Evolutionary conservation across 2,329 filamentous ascomycete genomes (phyloP).

Genomic region (Periglandula ipomoeae): DNA sequence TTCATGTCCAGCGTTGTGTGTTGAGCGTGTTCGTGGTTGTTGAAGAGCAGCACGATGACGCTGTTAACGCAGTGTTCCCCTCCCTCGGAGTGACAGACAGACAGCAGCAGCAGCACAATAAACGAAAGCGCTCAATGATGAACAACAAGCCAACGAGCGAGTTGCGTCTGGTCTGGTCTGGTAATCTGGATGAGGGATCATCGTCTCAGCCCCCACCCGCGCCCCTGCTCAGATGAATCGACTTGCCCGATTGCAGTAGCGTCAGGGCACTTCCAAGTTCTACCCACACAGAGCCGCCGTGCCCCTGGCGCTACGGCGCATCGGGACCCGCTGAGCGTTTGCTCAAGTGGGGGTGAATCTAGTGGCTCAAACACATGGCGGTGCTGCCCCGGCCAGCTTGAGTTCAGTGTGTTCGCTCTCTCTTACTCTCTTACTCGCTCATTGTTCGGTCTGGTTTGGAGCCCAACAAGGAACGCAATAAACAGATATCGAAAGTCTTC

Average conservation of each 20-base stretch:
- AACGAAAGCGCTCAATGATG: too few relatives aligned
- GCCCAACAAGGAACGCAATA: background rate
- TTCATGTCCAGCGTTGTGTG: too few relatives aligned
- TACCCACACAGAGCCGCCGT: background rate
- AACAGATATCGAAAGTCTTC: background rate
- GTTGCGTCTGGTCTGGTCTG: too few relatives aligned
- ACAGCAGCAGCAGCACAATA: too few relatives aligned
- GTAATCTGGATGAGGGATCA: too few relatives aligned
- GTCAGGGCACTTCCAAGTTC: background rate
- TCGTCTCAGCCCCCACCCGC: background rate
- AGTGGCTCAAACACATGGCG: background rate
- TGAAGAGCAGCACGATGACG: too few relatives aligned
- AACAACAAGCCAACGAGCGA: too few relatives aligned
- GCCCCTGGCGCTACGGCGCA: conserved; percentile 4
- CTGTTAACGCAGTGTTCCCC: too few relatives aligned
- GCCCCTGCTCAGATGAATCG: background rate
- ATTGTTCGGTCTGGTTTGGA: background rate
- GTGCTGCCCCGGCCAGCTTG: background rate
- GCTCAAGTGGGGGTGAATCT: background rate
- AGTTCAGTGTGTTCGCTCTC: background rate
- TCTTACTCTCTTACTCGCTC: background rate
- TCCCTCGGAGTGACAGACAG: too few relatives aligned
- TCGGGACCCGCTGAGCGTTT: background rate
- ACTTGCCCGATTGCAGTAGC: background rate
- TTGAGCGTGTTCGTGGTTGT: too few relatives aligned